A percentile compares a stretch with the other conserved stretches of the same genome.
Evolutionary conservation across 2,329 filamentous ascomycete species (phyloP).

Genomic region (Xylariaceae sp.): DNA sequence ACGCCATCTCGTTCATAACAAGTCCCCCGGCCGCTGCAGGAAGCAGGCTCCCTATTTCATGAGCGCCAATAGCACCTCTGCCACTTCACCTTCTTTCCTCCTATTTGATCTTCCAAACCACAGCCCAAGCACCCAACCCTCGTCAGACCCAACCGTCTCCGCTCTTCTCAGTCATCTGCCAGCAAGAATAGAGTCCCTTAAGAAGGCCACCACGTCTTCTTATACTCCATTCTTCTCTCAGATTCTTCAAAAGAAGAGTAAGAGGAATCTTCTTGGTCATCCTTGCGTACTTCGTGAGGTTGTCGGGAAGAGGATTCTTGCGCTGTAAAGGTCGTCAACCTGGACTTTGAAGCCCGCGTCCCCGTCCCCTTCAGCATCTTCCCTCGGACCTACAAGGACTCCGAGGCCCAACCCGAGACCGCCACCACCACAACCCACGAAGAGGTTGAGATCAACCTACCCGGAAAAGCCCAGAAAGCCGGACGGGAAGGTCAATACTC

Average conservation of each 20-base stretch:
- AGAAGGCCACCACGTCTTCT: conserved; percentile 35
- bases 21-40: conserved; percentile 14
- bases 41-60: conserved; percentile 27
- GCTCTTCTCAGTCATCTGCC: conserved; percentile 32
- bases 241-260: conserved; percentile 53
- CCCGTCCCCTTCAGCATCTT: conserved; percentile 99
- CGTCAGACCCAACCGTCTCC: conserved; percentile 26
- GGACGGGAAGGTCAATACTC: conserved; percentile 97
- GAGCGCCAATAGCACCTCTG: conserved; percentile 29
- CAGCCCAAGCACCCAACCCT: conserved; percentile 20
- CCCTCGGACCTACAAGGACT: conserved; percentile 89
- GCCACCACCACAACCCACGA: conserved; percentile 70
- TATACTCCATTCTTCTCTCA: conserved; percentile 38
- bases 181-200: conserved; percentile 31
- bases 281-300: conserved; percentile 54
- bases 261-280: conserved; percentile 62
- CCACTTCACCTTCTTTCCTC: conserved; percentile 31
- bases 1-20: conserved; percentile 24
- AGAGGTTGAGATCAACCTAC: conserved; percentile 81
- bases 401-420: conserved; percentile 40
- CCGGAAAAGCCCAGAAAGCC: conserved; percentile 65
- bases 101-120: conserved; percentile 21
- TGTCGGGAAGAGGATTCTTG: conserved; percentile 43
- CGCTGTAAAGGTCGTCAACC: conserved; percentile 76
- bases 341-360: conserved; percentile 99